A percentile compares a stretch with the other conserved stretches of the same genome.
phyloP scores from a whole-genome alignment of 495 filamentous ascomycete species.

The Parathielavia appendiculata region DNA sequence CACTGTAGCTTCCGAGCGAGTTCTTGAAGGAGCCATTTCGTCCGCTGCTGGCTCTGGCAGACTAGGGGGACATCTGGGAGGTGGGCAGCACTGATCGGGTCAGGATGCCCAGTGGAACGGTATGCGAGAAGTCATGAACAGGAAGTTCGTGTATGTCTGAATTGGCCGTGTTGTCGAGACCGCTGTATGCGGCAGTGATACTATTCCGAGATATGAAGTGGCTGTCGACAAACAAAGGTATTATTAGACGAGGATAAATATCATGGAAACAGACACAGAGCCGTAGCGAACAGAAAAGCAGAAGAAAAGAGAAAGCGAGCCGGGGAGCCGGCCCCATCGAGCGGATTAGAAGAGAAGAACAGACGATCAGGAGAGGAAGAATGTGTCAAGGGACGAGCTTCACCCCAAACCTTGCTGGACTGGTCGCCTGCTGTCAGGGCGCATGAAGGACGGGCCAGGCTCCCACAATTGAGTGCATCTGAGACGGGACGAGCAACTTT shows the following conservation, averaged over 20 bases:
- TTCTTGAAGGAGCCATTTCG: conserved; percentile 31
- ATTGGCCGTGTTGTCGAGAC: background rate
- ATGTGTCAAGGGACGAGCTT: conserved; percentile 33
- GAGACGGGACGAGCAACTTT: conserved; percentile 16
- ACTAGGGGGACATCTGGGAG: conserved; percentile 13
- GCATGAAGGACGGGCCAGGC: conserved; percentile 28
- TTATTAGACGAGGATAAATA: conserved; percentile 12
- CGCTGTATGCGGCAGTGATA: background rate
- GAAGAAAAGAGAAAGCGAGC: conserved; percentile 14
- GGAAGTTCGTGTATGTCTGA: background rate
- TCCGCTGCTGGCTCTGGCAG: conserved; percentile 25
- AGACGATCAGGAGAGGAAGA: conserved; percentile 14
- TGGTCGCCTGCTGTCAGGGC: conserved; percentile 22
- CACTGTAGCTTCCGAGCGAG: conserved; percentile 2
- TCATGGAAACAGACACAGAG: conserved; percentile 1
- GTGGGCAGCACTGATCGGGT: conserved; percentile 19
- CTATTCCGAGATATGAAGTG: background rate
- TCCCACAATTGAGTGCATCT: conserved; percentile 18
- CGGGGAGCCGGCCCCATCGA: conserved; percentile 21
- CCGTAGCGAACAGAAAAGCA: background rate
- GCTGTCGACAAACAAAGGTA: background rate
- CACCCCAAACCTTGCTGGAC: conserved; percentile 22
- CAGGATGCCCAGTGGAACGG: conserved; percentile 15
- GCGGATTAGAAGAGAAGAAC: conserved; percentile 22
- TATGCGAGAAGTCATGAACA: conserved; percentile 14